Percentiles rank a stretch among this genome's conserved stretches.
Evolutionary conservation across 2,329 filamentous ascomycete species (phyloP).

Genomic region (Zymoseptoria ardabiliae): DNA sequence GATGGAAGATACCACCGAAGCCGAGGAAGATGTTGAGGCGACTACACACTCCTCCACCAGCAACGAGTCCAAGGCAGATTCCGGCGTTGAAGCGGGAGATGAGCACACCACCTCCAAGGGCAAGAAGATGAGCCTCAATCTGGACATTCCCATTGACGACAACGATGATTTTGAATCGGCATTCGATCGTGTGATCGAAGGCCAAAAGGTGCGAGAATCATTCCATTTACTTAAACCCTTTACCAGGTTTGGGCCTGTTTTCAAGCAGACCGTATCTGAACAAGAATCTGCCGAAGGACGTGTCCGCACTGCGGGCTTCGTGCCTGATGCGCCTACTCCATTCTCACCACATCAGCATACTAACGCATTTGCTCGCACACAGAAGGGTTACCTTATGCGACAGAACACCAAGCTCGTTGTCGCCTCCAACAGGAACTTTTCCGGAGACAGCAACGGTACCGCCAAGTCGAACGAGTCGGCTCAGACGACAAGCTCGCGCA

Average conservation of each 20-base stretch:
- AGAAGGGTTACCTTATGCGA: conserved; percentile 98
- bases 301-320: conserved; percentile 1
- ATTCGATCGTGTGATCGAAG: conserved; percentile 90
- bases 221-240: conserved; percentile 21
- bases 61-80: conserved; percentile 23
- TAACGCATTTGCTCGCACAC: conserved; percentile 48
- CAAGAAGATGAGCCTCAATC: conserved; percentile 29
- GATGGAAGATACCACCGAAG: conserved; percentile 8
- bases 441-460: conserved; percentile 27
- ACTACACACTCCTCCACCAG: conserved; percentile 22
- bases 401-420: conserved; percentile 97
- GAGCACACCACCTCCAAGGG: conserved; percentile 8
- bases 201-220: conserved; percentile 74
- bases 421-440: conserved; percentile 62
- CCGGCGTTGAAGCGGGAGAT: conserved; percentile 14
- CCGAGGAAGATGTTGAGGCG: conserved; percentile 13
- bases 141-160: conserved; percentile 69
- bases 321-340: conserved; percentile 4
- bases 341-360: conserved; percentile 24
- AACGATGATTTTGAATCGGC: conserved; percentile 78
- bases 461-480: conserved; percentile 43
- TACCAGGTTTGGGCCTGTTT: neutral
- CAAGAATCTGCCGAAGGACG: neutral
- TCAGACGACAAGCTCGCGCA: conserved; percentile 41
- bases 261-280: conserved; percentile 1